A percentile compares a stretch with the other conserved stretches of the same genome.
These are phyloP conservation scores for Ustilago hordei DNA, from an alignment of 1,284 basidiomycete genomes.

Conservation along the genomic window DNA sequence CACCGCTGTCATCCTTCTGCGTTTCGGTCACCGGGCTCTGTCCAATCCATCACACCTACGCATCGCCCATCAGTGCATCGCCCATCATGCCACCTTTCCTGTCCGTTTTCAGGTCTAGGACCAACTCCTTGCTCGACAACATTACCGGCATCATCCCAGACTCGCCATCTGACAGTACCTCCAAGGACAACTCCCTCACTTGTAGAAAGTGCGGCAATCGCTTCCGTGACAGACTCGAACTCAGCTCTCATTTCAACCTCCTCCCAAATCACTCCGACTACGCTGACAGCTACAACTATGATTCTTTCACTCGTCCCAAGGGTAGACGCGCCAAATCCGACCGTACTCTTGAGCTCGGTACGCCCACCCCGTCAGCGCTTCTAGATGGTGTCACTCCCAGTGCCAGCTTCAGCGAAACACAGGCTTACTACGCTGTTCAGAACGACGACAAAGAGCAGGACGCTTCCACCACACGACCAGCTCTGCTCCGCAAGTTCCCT, in stretches of 20 bases:
- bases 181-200: conserved; percentile 33
- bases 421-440: conserved; percentile 18
- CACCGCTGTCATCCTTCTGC: background rate
- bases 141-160: conserved; percentile 44
- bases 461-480: conserved; percentile 2
- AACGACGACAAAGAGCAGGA: conserved; percentile 14
- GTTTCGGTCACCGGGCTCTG: background rate
- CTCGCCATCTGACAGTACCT: conserved; percentile 22
- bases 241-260: conserved; percentile 43
- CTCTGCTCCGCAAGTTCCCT: conserved; percentile 31
- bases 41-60: background rate
- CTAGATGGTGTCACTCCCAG: background rate
- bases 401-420: conserved; percentile 28
- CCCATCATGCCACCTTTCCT: conserved; percentile 31
- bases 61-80: background rate
- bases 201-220: conserved; percentile 42
- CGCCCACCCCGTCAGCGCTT: background rate
- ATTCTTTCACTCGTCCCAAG: conserved; percentile 30
- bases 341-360: background rate
- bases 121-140: conserved; percentile 46
- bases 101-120: conserved; percentile 29
- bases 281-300: conserved; percentile 33
- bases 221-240: conserved; percentile 33
- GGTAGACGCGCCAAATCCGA: conserved; percentile 4
- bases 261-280: conserved; percentile 42